Base-by-base conservation (phyloP, 1,284 basidiomycete genomes). In the Xerocomus amazonicus region DNA sequence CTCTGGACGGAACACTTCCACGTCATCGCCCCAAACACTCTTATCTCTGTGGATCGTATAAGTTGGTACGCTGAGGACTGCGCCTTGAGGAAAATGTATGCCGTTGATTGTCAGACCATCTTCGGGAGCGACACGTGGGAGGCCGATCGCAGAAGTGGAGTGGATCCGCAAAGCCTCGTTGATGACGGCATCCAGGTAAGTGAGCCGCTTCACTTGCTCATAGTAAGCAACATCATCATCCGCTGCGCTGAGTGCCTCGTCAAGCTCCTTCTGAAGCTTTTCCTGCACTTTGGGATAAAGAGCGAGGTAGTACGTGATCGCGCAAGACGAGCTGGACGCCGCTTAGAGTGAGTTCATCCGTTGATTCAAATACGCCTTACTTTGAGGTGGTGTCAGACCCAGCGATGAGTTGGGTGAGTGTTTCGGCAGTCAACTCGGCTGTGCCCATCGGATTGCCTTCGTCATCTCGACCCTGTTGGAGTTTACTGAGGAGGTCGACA, bases 381-480 rank as follows among this genome's bases (percentile, higher is more conserved):
- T 91, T 92, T 45, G 90, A 90, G 2, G 88, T 90, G 2, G 88
- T 91, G 60, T 91, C 89, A 9, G 83, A 85, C 3, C 88, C 90
- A 28, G 90, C 92, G 56, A 94, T 92, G 17, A 94, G 77, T 56
- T 93, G 84, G 2, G 90, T 93, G 36, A 90, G 70, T 17, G 87
- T 90, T 70, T 95, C 92, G 1, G 90, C 91, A 2, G 90, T 95
- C 53, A 95, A 72, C 65, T 95, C 92, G 61, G 81, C 80, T 42
- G 77, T 76, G 0, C 85, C 81, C 86, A 95, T 87, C 1, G 77
- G 80, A 16, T 88, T 80, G 13, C 92, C 92, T 19, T 84, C 77
- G 47, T 84, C 83, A 63, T 95, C 92, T 58, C 80, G 80, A 27
- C 83, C 90, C 43, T 78, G 72, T 64, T 90, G 85, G 13, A 96